These are phyloP conservation scores for Candida bentonensis DNA, from an alignment of 805 yeast genomes.

Conservation along the genomic window DNA sequence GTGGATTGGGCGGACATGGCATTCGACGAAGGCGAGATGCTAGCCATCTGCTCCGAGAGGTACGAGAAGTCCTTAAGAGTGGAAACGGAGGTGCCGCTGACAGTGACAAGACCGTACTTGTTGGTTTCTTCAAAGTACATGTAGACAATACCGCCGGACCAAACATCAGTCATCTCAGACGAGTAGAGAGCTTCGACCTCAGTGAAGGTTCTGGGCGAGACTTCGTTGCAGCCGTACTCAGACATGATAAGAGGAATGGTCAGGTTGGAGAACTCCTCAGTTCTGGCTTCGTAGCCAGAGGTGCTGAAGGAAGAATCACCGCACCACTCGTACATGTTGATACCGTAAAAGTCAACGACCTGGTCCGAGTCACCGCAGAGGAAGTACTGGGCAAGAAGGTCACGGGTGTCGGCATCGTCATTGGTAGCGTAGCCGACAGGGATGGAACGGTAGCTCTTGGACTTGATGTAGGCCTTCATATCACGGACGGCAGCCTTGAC, in stretches of 20 bases:
- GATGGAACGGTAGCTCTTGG: conserved; percentile 52
- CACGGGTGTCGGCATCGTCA: conserved; percentile 75
- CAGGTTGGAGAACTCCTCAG: conserved; percentile 56
- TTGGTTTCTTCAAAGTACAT: conserved; percentile 81
- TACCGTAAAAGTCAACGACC: conserved; percentile 67
- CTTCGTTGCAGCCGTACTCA: conserved; percentile 76
- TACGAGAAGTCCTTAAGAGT: conserved; percentile 49
- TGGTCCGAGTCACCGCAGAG: conserved; percentile 55
- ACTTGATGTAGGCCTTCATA: conserved; percentile 57
- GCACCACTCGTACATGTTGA: conserved; percentile 85
- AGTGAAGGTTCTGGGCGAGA: conserved; percentile 59
- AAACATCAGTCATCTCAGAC: conserved; percentile 67
- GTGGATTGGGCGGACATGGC: conserved; percentile 24
- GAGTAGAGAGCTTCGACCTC: conserved; percentile 60
- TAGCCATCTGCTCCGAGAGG: conserved; percentile 39
- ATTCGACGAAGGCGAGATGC: conserved; percentile 37
- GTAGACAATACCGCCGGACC: conserved; percentile 92
- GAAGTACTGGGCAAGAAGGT: conserved; percentile 68
- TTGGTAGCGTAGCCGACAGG: conserved; percentile 94
- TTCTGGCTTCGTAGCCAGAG: conserved; percentile 61
- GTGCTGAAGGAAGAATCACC: conserved; percentile 42
- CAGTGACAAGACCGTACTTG: conserved; percentile 63
- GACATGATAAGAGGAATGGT: conserved; percentile 76
- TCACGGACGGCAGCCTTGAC: conserved; percentile 96
- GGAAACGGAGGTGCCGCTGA: conserved; percentile 34